Base-by-base conservation (phyloP, 1,284 basidiomycete genomes). In the Boletus smithii region DNA sequence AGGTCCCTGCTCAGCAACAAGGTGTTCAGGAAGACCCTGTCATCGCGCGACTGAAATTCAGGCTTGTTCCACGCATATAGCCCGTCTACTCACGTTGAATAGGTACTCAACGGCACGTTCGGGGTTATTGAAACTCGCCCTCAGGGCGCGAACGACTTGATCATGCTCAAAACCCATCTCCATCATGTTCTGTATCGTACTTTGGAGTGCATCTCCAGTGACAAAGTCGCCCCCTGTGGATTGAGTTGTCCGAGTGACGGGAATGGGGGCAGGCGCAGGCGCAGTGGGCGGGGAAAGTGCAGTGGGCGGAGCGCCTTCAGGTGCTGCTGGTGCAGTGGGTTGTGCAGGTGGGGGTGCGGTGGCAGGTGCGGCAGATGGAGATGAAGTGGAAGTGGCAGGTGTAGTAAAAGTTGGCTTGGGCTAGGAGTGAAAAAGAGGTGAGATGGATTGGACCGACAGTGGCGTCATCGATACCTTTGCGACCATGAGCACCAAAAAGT, bases 401-500 rank as follows among this genome's bases (percentile, higher is more conserved):
- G 54, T 60, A 32, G 67, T 54, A 11, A 68, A 67, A 0, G 73
- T 72, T 3, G 83, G 73, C 66, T 88, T 84, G 18, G 81, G 82
- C 80, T 85, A 53, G 22, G 45, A 23, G 24, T n/a, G 22, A 13
- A 35, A 31, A 2, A 9, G 20, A 36, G 22, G 42, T 65, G 26
- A 54, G 46, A 35, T 10, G 18, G 31, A 20, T 24, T 18, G 22
- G 7, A 36, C 22, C 14, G 23, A 26, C 36, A 42, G 44, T 2
- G 16, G 22, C 34, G 30, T 24, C 44, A 37, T 33, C 32, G 63
- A 51, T 55, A 94, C 93, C 83, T 97, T 99, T 46, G 92, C 85
- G 37, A 98, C 91, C 95, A 99, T 99, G 39, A 99, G 81, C 16
- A 99, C 97, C 50, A 99, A 75, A 74, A 99, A 99, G 68, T 97